Evolutionary conservation across 116 monocot genomes (phyloP).

Genomic region (Iris pallida): DNA sequence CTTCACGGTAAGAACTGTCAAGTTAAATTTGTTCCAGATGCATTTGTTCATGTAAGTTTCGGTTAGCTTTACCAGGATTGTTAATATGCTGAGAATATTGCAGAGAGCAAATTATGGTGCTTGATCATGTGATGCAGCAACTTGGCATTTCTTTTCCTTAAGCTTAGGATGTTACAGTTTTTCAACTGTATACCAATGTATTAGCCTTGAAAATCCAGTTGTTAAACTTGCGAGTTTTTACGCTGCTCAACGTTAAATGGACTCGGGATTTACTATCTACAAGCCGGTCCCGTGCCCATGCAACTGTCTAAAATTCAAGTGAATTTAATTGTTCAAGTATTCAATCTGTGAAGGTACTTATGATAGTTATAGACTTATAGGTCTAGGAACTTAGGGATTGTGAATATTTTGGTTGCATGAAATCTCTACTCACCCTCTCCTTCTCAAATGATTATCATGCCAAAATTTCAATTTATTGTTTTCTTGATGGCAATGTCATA

Average conservation of each 20-base stretch:
- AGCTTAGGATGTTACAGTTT: no score
- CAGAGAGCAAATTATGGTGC: background rate
- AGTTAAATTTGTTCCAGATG: background rate
- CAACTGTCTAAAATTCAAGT: background rate
- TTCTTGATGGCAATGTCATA: background rate
- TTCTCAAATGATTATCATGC: no score
- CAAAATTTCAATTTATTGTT: background rate
- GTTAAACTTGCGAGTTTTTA: no score
- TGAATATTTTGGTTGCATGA: no score
- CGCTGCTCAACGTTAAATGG: no score
- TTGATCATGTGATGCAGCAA: background rate
- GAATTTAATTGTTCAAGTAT: background rate
- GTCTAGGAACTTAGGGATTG: no score
- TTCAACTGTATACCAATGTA: no score
- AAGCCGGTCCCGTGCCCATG: no score
- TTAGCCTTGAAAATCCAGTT: no score
- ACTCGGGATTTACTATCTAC: no score
- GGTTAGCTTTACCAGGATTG: no score
- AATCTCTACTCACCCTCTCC: no score
- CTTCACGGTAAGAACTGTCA: constrained; percentile 37
- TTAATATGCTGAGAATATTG: background rate
- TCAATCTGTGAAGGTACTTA: background rate
- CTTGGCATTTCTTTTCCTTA: background rate
- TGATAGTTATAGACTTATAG: background rate
- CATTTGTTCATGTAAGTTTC: background rate